A percentile compares a stretch with the other conserved stretches of the same genome.
Conservation (phyloP, 2,329 filamentous ascomycete species). For the Diaporthe velutina region DNA sequence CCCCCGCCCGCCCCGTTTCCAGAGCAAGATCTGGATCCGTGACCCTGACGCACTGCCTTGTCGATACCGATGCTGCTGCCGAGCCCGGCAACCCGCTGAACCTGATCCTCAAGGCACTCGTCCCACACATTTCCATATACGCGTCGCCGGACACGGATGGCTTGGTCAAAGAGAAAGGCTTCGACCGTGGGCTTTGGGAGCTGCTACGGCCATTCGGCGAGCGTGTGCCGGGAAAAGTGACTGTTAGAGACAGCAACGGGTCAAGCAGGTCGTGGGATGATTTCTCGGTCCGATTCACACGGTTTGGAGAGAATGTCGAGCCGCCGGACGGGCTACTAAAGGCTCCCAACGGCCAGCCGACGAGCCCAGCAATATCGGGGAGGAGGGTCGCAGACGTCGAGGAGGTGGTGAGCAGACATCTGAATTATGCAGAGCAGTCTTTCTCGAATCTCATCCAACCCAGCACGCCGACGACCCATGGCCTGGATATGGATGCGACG, state of each 20-base stretch:
- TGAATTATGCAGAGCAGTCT: slow-evolving; percentile 79
- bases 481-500: slow-evolving; percentile 63
- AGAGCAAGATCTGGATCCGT: slow-evolving; percentile 69
- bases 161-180: slow-evolving; percentile 85
- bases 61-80: slow-evolving; percentile 57
- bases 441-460: slow-evolving; percentile 55
- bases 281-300: slow-evolving; percentile 88
- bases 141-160: slow-evolving; percentile 89
- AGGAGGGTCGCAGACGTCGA: slow-evolving; percentile 78
- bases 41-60: slow-evolving; percentile 56
- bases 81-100: slow-evolving; percentile 68
- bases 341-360: slow-evolving; percentile 49
- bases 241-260: slow-evolving; percentile 90
- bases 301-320: slow-evolving; percentile 72
- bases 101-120: slow-evolving; percentile 86
- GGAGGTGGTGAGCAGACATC: slow-evolving; percentile 81
- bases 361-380: slow-evolving; percentile 48
- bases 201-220: slow-evolving; percentile 93
- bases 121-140: slow-evolving; percentile 88
- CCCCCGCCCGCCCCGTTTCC: slow-evolving; percentile 68
- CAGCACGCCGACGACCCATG: slow-evolving; percentile 55
- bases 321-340: slow-evolving; percentile 54
- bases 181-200: slow-evolving; percentile 84
- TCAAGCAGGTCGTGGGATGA: slow-evolving; percentile 87
- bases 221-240: slow-evolving; percentile 86